Evolutionary conservation across 2,329 filamentous ascomycete species (phyloP).

Genomic region (Hymenotorrendiella dingleyae): DNA sequence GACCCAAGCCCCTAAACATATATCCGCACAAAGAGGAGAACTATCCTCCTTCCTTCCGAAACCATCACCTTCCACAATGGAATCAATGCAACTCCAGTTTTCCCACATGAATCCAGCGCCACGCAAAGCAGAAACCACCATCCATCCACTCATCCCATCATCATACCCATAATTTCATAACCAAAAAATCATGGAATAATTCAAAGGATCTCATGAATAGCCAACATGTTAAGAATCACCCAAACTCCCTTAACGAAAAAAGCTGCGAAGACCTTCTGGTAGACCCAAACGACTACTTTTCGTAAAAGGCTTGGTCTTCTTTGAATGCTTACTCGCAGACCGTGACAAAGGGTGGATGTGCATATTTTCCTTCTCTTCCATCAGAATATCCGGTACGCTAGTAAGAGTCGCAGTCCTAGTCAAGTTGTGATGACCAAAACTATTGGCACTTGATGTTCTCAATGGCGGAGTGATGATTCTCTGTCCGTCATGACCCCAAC

Average conservation of each 20-base stretch:
- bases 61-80: too few species aligned
- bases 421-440: slow-evolving; percentile 14
- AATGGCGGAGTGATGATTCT: slow-evolving; percentile 22
- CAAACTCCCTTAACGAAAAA: slow-evolving; percentile 23
- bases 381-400: slow-evolving; percentile 10
- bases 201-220: not conserved
- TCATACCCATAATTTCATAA: too few species aligned
- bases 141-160: too few species aligned
- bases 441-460: slow-evolving; percentile 26
- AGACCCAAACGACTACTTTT: slow-evolving; percentile 21
- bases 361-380: slow-evolving; percentile 24
- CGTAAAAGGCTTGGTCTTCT: slow-evolving; percentile 17
- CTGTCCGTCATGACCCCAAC: slow-evolving; percentile 25
- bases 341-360: slow-evolving; percentile 3
- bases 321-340: slow-evolving; percentile 10
- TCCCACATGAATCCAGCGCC: too few species aligned
- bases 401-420: slow-evolving; percentile 6
- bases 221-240: not conserved
- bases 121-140: too few species aligned
- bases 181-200: too few species aligned
- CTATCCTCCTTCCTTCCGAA: too few species aligned
- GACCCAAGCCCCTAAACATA: too few species aligned
- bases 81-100: too few species aligned
- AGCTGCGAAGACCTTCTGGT: slow-evolving; percentile 24
- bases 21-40: too few species aligned